phyloP scores from a whole-genome alignment of 1,284 basidiomycete species.

The Mycosarcoma maydis region DNA sequence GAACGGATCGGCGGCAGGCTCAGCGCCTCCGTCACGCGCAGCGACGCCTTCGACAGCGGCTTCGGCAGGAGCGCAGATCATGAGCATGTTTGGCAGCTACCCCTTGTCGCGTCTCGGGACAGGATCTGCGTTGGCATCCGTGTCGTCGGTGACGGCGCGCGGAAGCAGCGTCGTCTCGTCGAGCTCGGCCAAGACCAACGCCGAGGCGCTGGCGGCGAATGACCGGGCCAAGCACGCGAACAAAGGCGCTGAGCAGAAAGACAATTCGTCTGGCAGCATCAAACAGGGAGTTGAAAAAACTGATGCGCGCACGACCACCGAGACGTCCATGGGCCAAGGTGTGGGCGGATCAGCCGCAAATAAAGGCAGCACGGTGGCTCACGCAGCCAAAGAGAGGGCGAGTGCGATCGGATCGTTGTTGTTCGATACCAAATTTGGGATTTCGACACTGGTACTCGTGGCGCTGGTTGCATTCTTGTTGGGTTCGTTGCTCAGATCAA shows the following conservation, averaged over 20 bases:
- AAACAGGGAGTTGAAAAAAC: too few species aligned
- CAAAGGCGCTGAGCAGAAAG: slow-evolving; percentile 13
- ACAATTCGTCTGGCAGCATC: too few species aligned
- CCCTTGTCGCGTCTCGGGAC: slow-evolving; percentile 55
- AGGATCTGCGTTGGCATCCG: slow-evolving; percentile 37
- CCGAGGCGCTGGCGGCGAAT: slow-evolving; percentile 32
- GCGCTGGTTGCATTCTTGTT: slow-evolving; percentile 88
- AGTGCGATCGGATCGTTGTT: slow-evolving; percentile 11
- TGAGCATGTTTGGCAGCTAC: slow-evolving; percentile 58
- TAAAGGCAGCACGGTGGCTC: slow-evolving; percentile 25
- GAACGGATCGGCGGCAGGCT: slow-evolving; percentile 32
- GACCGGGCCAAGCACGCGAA: slow-evolving; percentile 29
- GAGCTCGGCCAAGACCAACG: slow-evolving; percentile 31
- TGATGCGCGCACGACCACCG: neutral
- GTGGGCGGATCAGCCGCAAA: slow-evolving; percentile 19
- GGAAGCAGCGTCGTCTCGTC: slow-evolving; percentile 45
- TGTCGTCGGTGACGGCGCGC: slow-evolving; percentile 50
- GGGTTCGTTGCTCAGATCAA: slow-evolving; percentile 74
- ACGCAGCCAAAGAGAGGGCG: slow-evolving; percentile 11
- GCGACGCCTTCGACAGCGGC: slow-evolving; percentile 36
- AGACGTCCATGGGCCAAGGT: neutral
- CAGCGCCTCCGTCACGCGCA: slow-evolving; percentile 29
- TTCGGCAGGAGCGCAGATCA: slow-evolving; percentile 44
- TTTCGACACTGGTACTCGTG: slow-evolving; percentile 72
- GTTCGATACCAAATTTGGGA: slow-evolving; percentile 21